Evolutionary conservation across 208 protist species (phyloP), one percentile per base, ranked within the genome.

Genomic region (Wallacemonas collosoma): DNA sequence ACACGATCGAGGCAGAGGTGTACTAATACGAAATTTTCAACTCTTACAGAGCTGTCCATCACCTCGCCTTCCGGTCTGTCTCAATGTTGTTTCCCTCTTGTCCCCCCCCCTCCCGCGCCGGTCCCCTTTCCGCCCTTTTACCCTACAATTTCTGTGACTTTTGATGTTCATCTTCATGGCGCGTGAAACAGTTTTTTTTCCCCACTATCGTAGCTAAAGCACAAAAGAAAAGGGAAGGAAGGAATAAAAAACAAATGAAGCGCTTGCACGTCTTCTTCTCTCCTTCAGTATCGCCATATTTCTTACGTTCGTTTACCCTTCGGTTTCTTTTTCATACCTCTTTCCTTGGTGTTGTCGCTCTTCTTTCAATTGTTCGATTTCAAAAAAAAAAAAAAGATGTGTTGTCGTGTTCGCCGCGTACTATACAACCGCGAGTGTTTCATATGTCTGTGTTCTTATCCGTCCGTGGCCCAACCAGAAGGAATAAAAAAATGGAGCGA

Each of bases 221-320:
- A 74, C 26, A 68, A 74, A 74, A 68, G 60, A 74, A 48, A 68
- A 68, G 9, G 5, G 40, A 48, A 41, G 26, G 60, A 47, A 53
- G 14, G 53, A 48, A 26, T 51, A 51, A 66, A 60, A 68, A 56
- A 41, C 17, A 69, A 69, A 62, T 50, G 45, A 50, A 50, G 0
- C 45, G 6, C 45, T 12, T 26, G 26, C 26, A 26, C 26, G 26
- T 26, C 8, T 50, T 12, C 45, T 6, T 50, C 8, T 50, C 12
- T 50, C 35, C 36, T 38, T 57, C n/a, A 17, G 40, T 71, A 72
- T 71, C n/a, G 26, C 71, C 14, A n/a, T 15, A 72, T 56, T 26
- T 47, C 36, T 56, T 54, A 48, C 3, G 3, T 68, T 57, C 36
- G 8, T 74, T 68, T 67, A 53, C 35, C 47, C 11, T 55, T 68